These are phyloP conservation scores for Coemansia sp. DNA, from an alignment of 192 early-diverging fungal genomes.

Conservation along the genomic window DNA sequence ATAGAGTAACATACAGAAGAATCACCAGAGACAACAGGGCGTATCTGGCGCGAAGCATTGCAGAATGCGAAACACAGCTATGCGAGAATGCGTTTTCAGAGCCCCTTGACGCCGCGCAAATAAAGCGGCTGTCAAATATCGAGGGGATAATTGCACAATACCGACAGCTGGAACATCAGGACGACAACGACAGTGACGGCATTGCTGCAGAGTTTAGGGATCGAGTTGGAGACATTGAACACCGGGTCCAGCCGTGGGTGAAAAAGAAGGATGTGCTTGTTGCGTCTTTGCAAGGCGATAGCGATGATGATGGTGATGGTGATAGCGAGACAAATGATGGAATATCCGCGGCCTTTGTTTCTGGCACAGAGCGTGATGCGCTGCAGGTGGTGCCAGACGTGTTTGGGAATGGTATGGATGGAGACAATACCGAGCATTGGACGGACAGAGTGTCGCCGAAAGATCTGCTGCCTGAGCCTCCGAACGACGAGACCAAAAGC, in stretches of 20 bases:
- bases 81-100: constrained; percentile 20
- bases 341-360: background rate
- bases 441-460: background rate
- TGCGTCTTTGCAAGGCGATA: background rate
- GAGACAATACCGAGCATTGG: constrained; percentile 1
- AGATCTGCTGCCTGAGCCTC: background rate
- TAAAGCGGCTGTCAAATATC: constrained; percentile 38
- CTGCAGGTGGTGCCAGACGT: background rate
- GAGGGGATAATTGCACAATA: constrained; percentile 17
- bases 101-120: constrained; percentile 36
- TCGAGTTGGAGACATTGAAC: constrained; percentile 12
- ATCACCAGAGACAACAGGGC: background rate
- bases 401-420: background rate
- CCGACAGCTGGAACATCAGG: background rate
- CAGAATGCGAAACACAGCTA: constrained; percentile 31
- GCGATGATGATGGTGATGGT: background rate
- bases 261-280: constrained; percentile 26
- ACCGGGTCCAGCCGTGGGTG: constrained; percentile 29
- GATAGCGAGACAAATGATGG: background rate
- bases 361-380: background rate
- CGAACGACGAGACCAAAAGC: background rate
- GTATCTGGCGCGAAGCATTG: constrained; percentile 28
- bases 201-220: background rate
- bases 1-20: background rate
- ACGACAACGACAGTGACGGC: background rate